These are phyloP conservation scores for Acrodontium crateriforme DNA, from an alignment of 2,329 filamentous ascomycete genomes.

Conservation along the genomic window DNA sequence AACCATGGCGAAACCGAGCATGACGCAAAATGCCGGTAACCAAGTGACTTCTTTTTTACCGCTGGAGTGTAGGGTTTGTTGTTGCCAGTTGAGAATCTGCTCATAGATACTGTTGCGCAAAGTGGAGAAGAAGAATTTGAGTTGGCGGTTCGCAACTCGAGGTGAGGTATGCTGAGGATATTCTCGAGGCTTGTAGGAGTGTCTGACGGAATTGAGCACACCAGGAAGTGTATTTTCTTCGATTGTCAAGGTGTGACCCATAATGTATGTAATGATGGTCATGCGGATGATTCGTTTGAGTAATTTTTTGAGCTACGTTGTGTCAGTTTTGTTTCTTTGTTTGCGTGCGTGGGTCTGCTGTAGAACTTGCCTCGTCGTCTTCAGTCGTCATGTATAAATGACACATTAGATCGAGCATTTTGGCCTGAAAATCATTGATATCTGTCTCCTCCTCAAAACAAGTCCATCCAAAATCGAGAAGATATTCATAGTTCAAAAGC, in stretches of 20 bases:
- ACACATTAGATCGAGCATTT: slow-evolving; percentile 28
- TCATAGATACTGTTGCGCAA: slow-evolving; percentile 29
- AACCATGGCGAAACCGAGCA: slow-evolving; percentile 35
- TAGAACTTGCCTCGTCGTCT: slow-evolving; percentile 25
- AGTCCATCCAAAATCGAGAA: slow-evolving; percentile 28
- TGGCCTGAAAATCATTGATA: slow-evolving; percentile 28
- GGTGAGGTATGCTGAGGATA: slow-evolving; percentile 19
- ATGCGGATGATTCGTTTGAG: slow-evolving; percentile 32
- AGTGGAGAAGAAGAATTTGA: slow-evolving; percentile 36
- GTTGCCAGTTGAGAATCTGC: slow-evolving; percentile 32
- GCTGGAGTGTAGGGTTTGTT: slow-evolving; percentile 31
- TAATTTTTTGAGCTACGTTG: slow-evolving; percentile 22
- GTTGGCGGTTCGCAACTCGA: slow-evolving; percentile 34
- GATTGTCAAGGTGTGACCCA: slow-evolving; percentile 34
- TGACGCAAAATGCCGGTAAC: slow-evolving; percentile 32
- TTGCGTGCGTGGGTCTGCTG: background rate
- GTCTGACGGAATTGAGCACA: slow-evolving; percentile 26
- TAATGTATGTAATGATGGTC: slow-evolving; percentile 35
- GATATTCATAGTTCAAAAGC: slow-evolving; percentile 26
- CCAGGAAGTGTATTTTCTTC: slow-evolving; percentile 24
- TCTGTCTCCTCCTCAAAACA: slow-evolving; percentile 32
- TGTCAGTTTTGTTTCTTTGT: slow-evolving; percentile 1
- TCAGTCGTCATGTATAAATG: slow-evolving; percentile 14
- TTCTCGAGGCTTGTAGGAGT: slow-evolving; percentile 18
- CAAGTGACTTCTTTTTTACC: slow-evolving; percentile 30